Conservation (phyloP, 2,329 filamentous ascomycete genomes). For the Trichoderma asperellum region DNA sequence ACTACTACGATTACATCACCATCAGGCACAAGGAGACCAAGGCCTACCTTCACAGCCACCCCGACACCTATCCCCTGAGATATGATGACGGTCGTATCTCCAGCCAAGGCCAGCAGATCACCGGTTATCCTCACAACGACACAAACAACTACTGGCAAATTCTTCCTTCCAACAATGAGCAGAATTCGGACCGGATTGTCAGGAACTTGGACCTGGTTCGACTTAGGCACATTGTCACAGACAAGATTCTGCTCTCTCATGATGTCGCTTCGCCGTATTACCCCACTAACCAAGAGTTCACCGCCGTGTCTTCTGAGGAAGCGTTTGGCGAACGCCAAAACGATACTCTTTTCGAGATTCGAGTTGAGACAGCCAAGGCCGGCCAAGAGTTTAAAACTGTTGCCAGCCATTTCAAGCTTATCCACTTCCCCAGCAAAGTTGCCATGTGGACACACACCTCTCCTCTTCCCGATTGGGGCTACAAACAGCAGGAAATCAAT, state of each 20-base stretch:
- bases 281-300: slow-evolving; percentile 98
- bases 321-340: slow-evolving; percentile 75
- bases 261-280: slow-evolving; percentile 96
- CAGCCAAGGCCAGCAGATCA: slow-evolving; percentile 96
- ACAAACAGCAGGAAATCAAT: slow-evolving; percentile 98
- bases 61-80: slow-evolving; percentile 84
- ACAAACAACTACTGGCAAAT: slow-evolving; percentile 99
- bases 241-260: slow-evolving; percentile 86
- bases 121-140: slow-evolving; percentile 96
- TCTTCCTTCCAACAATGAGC: slow-evolving; percentile 67
- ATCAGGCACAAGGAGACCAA: slow-evolving; percentile 97
- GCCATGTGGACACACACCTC: slow-evolving; percentile 99
- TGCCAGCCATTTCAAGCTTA: slow-evolving; percentile 91
- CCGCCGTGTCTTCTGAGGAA: slow-evolving; percentile 73
- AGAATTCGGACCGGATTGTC: slow-evolving; percentile 66
- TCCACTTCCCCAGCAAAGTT: slow-evolving; percentile 93
- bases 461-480: slow-evolving; percentile 95
- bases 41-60: slow-evolving; percentile 91
- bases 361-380: slow-evolving; percentile 82
- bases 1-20: slow-evolving; percentile 88
- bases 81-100: slow-evolving; percentile 98
- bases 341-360: slow-evolving; percentile 91
- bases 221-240: slow-evolving; percentile 82
- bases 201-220: slow-evolving; percentile 85
- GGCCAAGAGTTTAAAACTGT: slow-evolving; percentile 87